Conservation (phyloP, 257 asterid genomes). For the Solanum ossicruentum region DNA sequence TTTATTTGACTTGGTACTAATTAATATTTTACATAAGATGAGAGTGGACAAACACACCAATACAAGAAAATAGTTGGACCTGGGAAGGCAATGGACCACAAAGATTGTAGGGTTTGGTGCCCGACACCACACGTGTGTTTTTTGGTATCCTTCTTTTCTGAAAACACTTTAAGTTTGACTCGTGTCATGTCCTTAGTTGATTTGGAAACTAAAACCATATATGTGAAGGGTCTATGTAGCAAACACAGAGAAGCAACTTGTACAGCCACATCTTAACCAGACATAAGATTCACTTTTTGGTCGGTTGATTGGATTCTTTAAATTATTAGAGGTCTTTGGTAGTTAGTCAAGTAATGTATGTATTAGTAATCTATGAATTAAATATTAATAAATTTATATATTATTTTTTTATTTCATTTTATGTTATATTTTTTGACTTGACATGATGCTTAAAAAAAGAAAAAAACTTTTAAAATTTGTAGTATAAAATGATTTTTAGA, state of each 20-base stretch:
- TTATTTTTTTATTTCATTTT: too few species aligned
- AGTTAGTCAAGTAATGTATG: too few species aligned
- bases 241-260: background rate
- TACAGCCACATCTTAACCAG: conserved; percentile 4
- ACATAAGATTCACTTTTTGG: conserved; percentile 22
- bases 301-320: conserved; percentile 15
- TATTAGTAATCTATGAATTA: too few species aligned
- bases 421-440: too few species aligned
- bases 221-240: background rate
- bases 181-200: conserved; percentile 5
- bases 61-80: background rate
- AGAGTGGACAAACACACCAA: background rate
- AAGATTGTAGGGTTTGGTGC: background rate
- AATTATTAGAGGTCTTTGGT: background rate
- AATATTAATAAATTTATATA: too few species aligned
- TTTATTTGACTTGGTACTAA: background rate
- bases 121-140: conserved; percentile 40
- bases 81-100: background rate
- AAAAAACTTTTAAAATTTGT: too few species aligned
- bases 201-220: background rate
- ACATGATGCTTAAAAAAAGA: too few species aligned
- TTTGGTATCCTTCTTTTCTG: background rate
- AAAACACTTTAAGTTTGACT: background rate
- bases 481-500: too few species aligned
- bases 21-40: background rate